These are phyloP conservation scores for Zasmidium cellare DNA, from an alignment of 2,329 filamentous ascomycete species.

Conservation along the genomic window DNA sequence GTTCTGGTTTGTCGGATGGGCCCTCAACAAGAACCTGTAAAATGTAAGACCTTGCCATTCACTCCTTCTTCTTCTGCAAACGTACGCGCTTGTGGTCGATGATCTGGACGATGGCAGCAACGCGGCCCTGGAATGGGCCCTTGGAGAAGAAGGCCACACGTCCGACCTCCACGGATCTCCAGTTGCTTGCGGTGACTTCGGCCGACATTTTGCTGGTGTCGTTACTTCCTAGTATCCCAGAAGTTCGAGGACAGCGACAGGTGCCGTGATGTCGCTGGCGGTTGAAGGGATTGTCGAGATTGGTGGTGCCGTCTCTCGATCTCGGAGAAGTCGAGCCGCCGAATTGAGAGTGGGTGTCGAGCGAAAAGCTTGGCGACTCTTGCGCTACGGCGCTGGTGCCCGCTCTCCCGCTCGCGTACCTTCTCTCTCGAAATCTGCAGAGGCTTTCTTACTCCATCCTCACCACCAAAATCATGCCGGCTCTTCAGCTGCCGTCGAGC, in stretches of 20 bases:
- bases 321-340: constrained; percentile 2
- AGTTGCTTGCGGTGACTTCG: constrained; percentile 54
- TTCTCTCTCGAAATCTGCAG: constrained; percentile 2
- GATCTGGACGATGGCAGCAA: constrained; percentile 97
- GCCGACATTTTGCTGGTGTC: constrained; percentile 33
- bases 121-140: constrained; percentile 78
- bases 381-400: too few species aligned
- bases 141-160: constrained; percentile 89
- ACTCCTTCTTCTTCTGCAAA: constrained; percentile 35
- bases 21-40: constrained; percentile 91
- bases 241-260: neutral
- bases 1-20: constrained; percentile 76
- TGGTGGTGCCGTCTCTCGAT: constrained; percentile 1
- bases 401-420: neutral
- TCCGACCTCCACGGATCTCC: constrained; percentile 98
- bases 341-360: too few species aligned
- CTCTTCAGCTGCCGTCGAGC: neutral
- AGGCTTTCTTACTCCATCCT: neutral
- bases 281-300: neutral
- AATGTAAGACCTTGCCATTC: constrained; percentile 18
- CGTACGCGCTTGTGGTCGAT: constrained; percentile 99
- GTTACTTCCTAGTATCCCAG: neutral
- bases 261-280: constrained; percentile 12
- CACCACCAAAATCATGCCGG: neutral
- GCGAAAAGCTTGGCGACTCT: too few species aligned